Evolutionary conservation across 306 rosid genomes (phyloP).

Genomic region (Rosa multiflora): DNA sequence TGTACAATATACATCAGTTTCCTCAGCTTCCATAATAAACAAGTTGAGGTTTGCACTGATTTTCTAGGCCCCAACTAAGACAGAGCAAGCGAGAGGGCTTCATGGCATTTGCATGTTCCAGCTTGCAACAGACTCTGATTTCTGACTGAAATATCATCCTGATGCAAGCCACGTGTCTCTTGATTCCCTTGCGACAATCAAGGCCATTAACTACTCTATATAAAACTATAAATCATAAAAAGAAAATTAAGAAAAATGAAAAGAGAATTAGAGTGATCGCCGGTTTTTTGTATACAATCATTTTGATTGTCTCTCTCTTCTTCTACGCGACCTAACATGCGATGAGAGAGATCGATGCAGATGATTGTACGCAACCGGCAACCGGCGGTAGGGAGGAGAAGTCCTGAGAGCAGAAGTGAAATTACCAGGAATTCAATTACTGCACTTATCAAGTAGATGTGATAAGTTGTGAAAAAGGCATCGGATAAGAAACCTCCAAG

Average conservation of each 20-base stretch:
- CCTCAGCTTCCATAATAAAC: background rate
- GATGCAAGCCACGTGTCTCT: conserved; percentile 31
- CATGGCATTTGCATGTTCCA: conserved; percentile 31
- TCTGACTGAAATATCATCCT: conserved; percentile 21
- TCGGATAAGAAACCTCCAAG: conserved; percentile 94
- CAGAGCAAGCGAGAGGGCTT: conserved; percentile 1
- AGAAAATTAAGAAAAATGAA: background rate
- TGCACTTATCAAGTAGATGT: conserved; percentile 81
- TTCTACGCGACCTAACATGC: background rate
- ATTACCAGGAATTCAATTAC: conserved; percentile 75
- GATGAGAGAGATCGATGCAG: background rate
- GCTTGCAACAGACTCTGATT: conserved; percentile 24
- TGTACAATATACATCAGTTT: background rate
- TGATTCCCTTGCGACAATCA: conserved; percentile 26
- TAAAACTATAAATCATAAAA: background rate
- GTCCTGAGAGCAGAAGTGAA: background rate
- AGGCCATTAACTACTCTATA: background rate
- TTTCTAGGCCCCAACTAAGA: background rate
- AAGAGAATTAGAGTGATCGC: background rate
- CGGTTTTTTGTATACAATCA: background rate
- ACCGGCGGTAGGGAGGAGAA: background rate
- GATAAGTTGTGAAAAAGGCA: conserved; percentile 78
- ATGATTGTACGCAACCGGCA: background rate
- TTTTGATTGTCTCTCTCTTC: background rate
- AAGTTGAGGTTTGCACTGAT: background rate